These are phyloP conservation scores for Funneliformis caledonium DNA, from an alignment of 371 early-diverging fungal genomes.

Conservation along the genomic window DNA sequence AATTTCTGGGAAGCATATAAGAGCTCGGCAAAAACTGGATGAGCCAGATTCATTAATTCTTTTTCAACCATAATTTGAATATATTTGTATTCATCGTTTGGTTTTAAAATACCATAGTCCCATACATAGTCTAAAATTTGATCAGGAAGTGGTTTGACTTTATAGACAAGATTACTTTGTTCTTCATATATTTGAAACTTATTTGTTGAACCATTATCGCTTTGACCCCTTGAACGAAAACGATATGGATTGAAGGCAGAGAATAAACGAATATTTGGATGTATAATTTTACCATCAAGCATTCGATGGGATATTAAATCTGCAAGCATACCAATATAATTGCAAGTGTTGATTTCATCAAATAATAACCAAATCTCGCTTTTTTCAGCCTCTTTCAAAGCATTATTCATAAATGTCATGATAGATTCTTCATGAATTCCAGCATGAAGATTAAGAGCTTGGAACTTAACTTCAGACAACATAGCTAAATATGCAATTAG, in stretches of 20 bases:
- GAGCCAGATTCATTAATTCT: background rate
- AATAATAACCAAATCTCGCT: constrained; percentile 38
- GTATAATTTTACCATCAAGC: constrained; percentile 6
- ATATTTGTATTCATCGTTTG: constrained; percentile 36
- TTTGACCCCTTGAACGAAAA: constrained; percentile 7
- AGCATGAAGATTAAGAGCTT: constrained; percentile 30
- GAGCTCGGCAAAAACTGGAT: constrained; percentile 8
- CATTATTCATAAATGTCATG: constrained; percentile 4
- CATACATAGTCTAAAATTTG: constrained; percentile 41
- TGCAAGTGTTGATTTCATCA: constrained; percentile 42
- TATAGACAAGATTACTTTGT: constrained; percentile 36
- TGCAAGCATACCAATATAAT: constrained; percentile 28
- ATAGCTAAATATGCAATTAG: constrained; percentile 20
- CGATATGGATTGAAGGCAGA: constrained; percentile 41
- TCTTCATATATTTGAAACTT: constrained; percentile 5
- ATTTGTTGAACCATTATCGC: background rate
- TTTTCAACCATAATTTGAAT: constrained; percentile 39
- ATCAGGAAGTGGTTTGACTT: constrained; percentile 40
- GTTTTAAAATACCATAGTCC: constrained; percentile 39
- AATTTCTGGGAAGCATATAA: constrained; percentile 38
- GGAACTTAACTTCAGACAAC: constrained; percentile 20
- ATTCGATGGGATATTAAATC: constrained; percentile 21
- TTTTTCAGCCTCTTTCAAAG: background rate
- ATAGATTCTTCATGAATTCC: constrained; percentile 34
- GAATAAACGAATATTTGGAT: constrained; percentile 37